phyloP scores from a whole-genome alignment of 768 basidiomycete genomes.

The Lentinula guzmanii region DNA sequence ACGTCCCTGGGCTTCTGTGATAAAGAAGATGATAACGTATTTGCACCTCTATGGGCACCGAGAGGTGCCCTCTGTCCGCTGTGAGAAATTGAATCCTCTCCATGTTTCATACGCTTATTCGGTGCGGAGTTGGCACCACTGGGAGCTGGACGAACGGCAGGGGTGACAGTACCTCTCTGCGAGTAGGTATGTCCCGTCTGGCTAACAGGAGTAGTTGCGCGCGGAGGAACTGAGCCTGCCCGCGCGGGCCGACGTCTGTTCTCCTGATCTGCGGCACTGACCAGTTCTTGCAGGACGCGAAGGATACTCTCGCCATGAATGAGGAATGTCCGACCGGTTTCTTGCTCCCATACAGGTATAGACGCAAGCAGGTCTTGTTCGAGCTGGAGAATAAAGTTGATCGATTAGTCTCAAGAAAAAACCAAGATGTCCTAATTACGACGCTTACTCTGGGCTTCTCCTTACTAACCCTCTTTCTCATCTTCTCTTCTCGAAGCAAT shows the following conservation, averaged over 20 bases:
- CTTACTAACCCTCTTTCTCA: slow-evolving; percentile 88
- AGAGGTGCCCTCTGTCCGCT: slow-evolving; percentile 31
- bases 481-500: slow-evolving; percentile 91
- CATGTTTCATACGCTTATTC: slow-evolving; percentile 58
- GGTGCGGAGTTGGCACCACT: slow-evolving; percentile 43
- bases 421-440: not conserved
- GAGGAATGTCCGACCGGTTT: slow-evolving; percentile 67
- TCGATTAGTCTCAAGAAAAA: not conserved
- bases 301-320: slow-evolving; percentile 82
- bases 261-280: slow-evolving; percentile 74
- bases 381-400: slow-evolving; percentile 41
- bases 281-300: slow-evolving; percentile 66
- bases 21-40: slow-evolving; percentile 13
- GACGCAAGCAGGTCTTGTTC: slow-evolving; percentile 78
- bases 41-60: slow-evolving; percentile 33
- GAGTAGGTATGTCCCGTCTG: slow-evolving; percentile 24
- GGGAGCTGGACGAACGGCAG: slow-evolving; percentile 54
- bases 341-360: slow-evolving; percentile 85
- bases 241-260: slow-evolving; percentile 38
- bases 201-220: slow-evolving; percentile 52
- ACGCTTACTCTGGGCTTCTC: slow-evolving; percentile 84
- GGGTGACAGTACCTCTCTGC: slow-evolving; percentile 48
- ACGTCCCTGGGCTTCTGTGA: slow-evolving; percentile 18
- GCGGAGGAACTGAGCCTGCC: slow-evolving; percentile 55
- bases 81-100: slow-evolving; percentile 27